These are phyloP conservation scores for Solanum virginianum DNA, from an alignment of 257 asterid species.

Conservation along the genomic window DNA sequence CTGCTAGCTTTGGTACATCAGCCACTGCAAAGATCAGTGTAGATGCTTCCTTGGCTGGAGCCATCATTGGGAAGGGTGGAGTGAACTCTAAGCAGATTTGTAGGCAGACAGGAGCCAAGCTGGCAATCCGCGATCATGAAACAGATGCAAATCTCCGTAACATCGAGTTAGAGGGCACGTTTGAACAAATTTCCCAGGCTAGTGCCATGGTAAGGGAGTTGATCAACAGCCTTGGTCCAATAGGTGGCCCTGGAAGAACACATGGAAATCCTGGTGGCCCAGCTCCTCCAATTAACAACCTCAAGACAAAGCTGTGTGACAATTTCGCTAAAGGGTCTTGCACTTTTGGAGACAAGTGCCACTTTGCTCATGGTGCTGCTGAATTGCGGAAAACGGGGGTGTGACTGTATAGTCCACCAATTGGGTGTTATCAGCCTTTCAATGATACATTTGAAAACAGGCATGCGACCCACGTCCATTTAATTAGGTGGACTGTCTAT, in stretches of 20 bases:
- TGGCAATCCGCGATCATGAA: slow-evolving; percentile 71
- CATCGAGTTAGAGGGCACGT: slow-evolving; percentile 82
- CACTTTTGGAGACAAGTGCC: slow-evolving; percentile 92
- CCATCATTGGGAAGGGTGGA: slow-evolving; percentile 87
- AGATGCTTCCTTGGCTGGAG: slow-evolving; percentile 70
- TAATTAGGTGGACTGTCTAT: no score
- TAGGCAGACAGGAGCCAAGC: slow-evolving; percentile 71
- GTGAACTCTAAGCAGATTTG: slow-evolving; percentile 85
- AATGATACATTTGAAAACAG: no score
- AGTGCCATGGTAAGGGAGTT: slow-evolving; percentile 70
- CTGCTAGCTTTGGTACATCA: slow-evolving; percentile 58
- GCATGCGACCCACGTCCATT: no score
- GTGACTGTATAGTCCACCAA: slow-evolving; percentile 1
- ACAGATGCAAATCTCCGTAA: slow-evolving; percentile 55
- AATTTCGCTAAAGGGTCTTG: slow-evolving; percentile 78
- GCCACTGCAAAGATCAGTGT: slow-evolving; percentile 86
- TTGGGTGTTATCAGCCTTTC: no score
- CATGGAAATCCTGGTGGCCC: slow-evolving; percentile 29
- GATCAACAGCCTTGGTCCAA: slow-evolving; percentile 38
- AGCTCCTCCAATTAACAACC: slow-evolving; percentile 40
- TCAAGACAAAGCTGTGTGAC: slow-evolving; percentile 74
- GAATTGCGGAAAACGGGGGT: slow-evolving; percentile 55
- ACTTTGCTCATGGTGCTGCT: slow-evolving; percentile 82
- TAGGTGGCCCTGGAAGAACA: slow-evolving; percentile 17
- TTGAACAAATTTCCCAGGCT: slow-evolving; percentile 73